Evolutionary conservation across 2,329 filamentous ascomycete genomes (phyloP), one percentile per base, ranked within the genome.

Genomic region (Diaporthe australafricana): DNA sequence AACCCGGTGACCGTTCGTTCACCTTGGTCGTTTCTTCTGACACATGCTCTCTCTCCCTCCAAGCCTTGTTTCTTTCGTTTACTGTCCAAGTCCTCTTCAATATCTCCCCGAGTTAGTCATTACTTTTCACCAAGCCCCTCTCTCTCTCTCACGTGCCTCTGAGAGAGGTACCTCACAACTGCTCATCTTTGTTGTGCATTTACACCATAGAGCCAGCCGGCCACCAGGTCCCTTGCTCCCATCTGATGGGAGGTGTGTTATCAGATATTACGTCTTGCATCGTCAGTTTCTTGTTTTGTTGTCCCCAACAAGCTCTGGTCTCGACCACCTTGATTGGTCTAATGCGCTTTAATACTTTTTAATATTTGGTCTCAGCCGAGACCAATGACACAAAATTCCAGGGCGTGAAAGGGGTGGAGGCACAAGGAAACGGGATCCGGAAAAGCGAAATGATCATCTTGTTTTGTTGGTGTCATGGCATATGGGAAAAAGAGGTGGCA

Each of bases 161-260:
- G 35, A 22, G 30, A 42, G 20, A 52, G 56, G 42, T 32, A 50
- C 55, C 38, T 40, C 67, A 70, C 20, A 48, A 56, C 53, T 32
- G 71, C 30, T 27, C 38, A 42, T 60, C 7, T 38, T 70, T 45
- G 50, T 68, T 38, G 57, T 62, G 68, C 62, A 72, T 63, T 67
- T 70, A 68, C 68, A 70, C 55, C 60, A 72, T 62, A 70, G 60
- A 70, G 52, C 47, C 47, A 57, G 48, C 48, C 50, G 22, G 52
- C 62, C 66, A 70, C 66, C 62, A 68, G 62, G 55, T 68, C 68
- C 60, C 70, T 73, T 70, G 38, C 55, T 72, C 71, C 71, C 68
- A 42, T 42, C 17, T 7, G 27, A 17, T 48, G 68, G 62, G 71
- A 71, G 71, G 55, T 68, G 38, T 71, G 71, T 70, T 73, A 62